phyloP scores from a whole-genome alignment of 768 basidiomycete species.

The Galerina sulciceps region DNA sequence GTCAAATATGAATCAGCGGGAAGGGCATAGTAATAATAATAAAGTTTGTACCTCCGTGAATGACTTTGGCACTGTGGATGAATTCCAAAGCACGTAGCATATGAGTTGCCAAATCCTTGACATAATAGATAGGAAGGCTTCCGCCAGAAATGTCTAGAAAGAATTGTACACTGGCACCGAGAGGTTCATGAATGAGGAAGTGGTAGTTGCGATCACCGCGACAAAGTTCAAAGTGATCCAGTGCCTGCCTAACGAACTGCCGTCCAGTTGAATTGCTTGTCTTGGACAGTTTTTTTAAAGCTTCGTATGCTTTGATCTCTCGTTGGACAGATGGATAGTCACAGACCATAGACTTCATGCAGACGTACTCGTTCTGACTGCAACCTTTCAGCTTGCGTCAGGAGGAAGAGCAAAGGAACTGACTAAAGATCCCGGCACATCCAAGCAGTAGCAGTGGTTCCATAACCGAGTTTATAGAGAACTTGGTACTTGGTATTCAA shows the following conservation, averaged over 20 bases:
- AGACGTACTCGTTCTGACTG: neutral
- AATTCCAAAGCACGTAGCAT: constrained; percentile 22
- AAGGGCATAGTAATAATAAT: neutral
- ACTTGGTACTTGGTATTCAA: constrained; percentile 31
- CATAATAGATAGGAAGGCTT: constrained; percentile 1
- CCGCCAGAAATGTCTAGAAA: neutral
- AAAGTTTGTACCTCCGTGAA: constrained; percentile 18
- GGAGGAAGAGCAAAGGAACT: neutral
- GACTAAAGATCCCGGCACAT: constrained; percentile 25
- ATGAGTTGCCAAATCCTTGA: neutral
- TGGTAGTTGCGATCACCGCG: constrained; percentile 6
- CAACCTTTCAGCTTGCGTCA: neutral
- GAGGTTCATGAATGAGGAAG: constrained; percentile 17
- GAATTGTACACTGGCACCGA: constrained; percentile 7
- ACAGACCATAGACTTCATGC: constrained; percentile 5
- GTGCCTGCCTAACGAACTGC: constrained; percentile 10
- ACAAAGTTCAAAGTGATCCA: constrained; percentile 13
- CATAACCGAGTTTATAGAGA: constrained; percentile 35
- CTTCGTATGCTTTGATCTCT: constrained; percentile 5
- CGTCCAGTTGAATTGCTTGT: neutral
- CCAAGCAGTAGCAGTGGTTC: constrained; percentile 30
- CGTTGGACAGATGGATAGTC: constrained; percentile 11
- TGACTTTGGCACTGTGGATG: constrained; percentile 11
- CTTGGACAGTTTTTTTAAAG: constrained; percentile 2
- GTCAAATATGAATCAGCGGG: neutral